These are phyloP conservation scores for Pichia deserticola DNA, from an alignment of 805 yeast genomes.

Conservation along the genomic window DNA sequence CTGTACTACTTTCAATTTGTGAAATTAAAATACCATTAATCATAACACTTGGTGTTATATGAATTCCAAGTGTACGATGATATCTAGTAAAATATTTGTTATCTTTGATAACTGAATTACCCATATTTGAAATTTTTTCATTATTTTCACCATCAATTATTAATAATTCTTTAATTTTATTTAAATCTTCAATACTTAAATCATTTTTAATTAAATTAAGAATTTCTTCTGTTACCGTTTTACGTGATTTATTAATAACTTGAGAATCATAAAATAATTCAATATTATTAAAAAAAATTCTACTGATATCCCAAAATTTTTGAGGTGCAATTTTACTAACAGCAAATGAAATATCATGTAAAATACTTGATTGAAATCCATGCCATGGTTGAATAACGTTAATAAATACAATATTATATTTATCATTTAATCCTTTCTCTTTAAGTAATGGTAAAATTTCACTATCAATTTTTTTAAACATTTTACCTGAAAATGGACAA, in stretches of 20 bases:
- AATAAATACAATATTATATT: slow-evolving; percentile 54
- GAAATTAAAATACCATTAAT: slow-evolving; percentile 59
- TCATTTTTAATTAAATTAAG: slow-evolving; percentile 36
- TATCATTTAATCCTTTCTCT: slow-evolving; percentile 33
- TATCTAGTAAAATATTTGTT: slow-evolving; percentile 67
- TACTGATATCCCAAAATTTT: slow-evolving; percentile 50
- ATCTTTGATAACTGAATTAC: slow-evolving; percentile 54
- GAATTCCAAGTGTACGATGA: slow-evolving; percentile 71
- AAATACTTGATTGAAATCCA: slow-evolving; percentile 51
- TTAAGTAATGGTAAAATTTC: slow-evolving; percentile 48
- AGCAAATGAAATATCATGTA: slow-evolving; percentile 67
- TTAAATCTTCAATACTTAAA: slow-evolving; percentile 18
- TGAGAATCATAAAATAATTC: slow-evolving; percentile 55
- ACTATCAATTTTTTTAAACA: slow-evolving; percentile 48
- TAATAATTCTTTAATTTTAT: slow-evolving; percentile 22
- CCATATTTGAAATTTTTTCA: slow-evolving; percentile 39
- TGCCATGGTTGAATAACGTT: slow-evolving; percentile 93
- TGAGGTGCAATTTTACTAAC: slow-evolving; percentile 51
- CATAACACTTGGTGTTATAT: slow-evolving; percentile 76
- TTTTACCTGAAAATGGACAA: slow-evolving; percentile 66
- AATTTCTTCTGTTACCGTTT: slow-evolving; percentile 46
- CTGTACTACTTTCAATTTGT: slow-evolving; percentile 55
- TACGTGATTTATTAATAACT: slow-evolving; percentile 45
- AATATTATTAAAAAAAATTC: slow-evolving; percentile 48
- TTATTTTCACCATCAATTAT: slow-evolving; percentile 18